A percentile compares a stretch with the other conserved stretches of the same genome.
Evolutionary conservation across 2,329 filamentous ascomycete species (phyloP).

Genomic region (Chaetomiaceae sp.): DNA sequence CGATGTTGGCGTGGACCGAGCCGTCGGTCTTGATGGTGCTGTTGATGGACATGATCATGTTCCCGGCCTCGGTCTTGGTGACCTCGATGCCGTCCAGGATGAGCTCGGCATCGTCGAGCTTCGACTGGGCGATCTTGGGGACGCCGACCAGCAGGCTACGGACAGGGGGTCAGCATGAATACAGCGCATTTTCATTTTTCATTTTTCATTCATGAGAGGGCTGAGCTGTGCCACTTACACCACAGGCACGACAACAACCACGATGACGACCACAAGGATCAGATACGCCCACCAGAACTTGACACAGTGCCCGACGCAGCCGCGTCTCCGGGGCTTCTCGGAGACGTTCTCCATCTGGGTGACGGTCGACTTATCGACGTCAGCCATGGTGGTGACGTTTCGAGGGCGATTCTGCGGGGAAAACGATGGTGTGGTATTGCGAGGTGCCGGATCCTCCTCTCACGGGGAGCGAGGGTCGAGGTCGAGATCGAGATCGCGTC

Average conservation of each 20-base stretch:
- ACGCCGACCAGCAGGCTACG: conserved; percentile 51
- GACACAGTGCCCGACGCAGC: conserved; percentile 44
- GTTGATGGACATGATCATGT: conserved; percentile 51
- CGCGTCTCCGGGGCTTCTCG: conserved; percentile 34
- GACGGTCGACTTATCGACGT: conserved; percentile 26
- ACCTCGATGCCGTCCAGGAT: conserved; percentile 48
- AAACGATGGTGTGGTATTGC: too few species aligned
- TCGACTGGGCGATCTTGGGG: conserved; percentile 52
- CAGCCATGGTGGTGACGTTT: conserved; percentile 17
- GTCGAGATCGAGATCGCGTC: too few species aligned
- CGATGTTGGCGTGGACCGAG: conserved; percentile 47
- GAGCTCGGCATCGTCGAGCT: conserved; percentile 50
- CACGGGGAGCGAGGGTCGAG: conserved; percentile 3
- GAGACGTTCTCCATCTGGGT: conserved; percentile 34
- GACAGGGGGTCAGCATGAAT: conserved; percentile 11
- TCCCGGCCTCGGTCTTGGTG: conserved; percentile 40
- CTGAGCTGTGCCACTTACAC: conserved; percentile 45
- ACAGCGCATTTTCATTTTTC: neutral
- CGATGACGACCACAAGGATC: conserved; percentile 44
- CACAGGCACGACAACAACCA: conserved; percentile 52
- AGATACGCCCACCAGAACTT: conserved; percentile 60
- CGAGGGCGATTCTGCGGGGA: too few species aligned
- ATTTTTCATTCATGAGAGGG: too few species aligned
- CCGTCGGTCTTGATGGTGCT: conserved; percentile 50
- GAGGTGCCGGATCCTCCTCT: too few species aligned